Base-by-base conservation (phyloP, 495 filamentous ascomycete genomes). In the Hypoxylon trugodes region DNA sequence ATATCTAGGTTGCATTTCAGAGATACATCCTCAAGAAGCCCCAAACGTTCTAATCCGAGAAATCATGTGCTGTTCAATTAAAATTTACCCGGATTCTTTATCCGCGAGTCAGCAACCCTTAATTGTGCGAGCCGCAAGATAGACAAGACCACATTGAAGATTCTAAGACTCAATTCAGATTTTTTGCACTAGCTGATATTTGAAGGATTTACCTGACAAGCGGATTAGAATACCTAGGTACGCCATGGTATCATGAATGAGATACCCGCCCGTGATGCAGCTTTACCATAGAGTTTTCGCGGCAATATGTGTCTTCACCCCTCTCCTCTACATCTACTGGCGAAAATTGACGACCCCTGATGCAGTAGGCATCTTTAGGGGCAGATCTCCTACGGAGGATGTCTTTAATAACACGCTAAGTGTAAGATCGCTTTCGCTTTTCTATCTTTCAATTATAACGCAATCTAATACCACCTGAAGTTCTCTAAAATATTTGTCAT, bases 401-500 rank as follows among this genome's bases (percentile, higher is more conserved):
- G 50, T 42, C 9, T 41, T 56, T 5, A 64, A 68, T 37, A 51
- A 43, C 6, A 68, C 65, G 28, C 22, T 68, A 10, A 59, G 65
- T 3, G 65, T 68, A 64, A 40, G 49, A 37, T n/a, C 30, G 15
- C 25, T 16, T 32, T 19, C 9, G 12, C 26, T 16, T 19, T 12
- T 6, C 13, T 5, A 5, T 8, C 37, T 28, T 36, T 24, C 13
- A 3, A 9, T 36, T 4, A 48, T 15, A 1, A 25, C n/a, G 10
- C 0, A 18, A n/a, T 25, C 46, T 55, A 56, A 43, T 15, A n/a
- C 6, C 15, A 12, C 16, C 0, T 16, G 5, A 12, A 88, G 86
- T 87, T 89, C 61, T 68, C 83, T 40, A 79, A 85, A 51, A 76
- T 89, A 22, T 84, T 86, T 61, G 85, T 86, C 40, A 81, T 90